Percentiles rank a stretch among this genome's conserved stretches.
Conservation (phyloP, 1,284 basidiomycete species). For the Rhizoctonia solani region DNA sequence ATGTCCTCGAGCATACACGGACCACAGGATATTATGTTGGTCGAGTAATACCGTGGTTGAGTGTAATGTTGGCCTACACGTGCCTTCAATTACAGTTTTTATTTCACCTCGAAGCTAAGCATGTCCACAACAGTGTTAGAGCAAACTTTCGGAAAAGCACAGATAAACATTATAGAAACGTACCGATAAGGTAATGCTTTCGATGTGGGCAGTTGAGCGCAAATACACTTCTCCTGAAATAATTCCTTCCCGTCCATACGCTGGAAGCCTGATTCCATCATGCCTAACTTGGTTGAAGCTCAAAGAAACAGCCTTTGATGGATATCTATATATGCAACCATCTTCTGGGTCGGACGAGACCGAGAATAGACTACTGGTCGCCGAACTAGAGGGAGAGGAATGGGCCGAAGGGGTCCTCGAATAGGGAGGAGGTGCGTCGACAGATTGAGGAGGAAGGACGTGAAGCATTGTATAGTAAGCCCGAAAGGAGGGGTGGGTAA, state of each 20-base stretch:
- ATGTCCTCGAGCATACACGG: neutral
- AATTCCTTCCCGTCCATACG: constrained; percentile 9
- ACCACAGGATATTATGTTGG: neutral
- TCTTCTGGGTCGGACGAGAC: neutral
- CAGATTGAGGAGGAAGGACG: too few relatives aligned
- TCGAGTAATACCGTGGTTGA: constrained; percentile 1
- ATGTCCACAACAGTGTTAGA: neutral
- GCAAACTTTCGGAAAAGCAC: neutral
- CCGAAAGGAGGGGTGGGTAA: neutral
- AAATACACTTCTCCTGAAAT: constrained; percentile 10
- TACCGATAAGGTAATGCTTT: constrained; percentile 19
- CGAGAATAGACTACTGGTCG: constrained; percentile 22
- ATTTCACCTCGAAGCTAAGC: constrained; percentile 9
- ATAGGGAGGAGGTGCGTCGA: constrained; percentile 13
- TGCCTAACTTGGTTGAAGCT: constrained; percentile 5
- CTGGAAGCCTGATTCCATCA: constrained; percentile 13
- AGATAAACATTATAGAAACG: too few relatives aligned
- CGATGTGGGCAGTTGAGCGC: neutral
- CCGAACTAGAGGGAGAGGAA: neutral
- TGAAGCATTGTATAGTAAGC: neutral
- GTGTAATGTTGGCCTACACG: constrained; percentile 5
- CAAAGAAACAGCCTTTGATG: constrained; percentile 4
- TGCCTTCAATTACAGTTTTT: constrained; percentile 21
- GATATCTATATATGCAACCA: constrained; percentile 1
- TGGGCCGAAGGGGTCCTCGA: neutral